These are phyloP conservation scores for Yarrowia hollandica DNA, from an alignment of 805 yeast species.

Conservation along the genomic window DNA sequence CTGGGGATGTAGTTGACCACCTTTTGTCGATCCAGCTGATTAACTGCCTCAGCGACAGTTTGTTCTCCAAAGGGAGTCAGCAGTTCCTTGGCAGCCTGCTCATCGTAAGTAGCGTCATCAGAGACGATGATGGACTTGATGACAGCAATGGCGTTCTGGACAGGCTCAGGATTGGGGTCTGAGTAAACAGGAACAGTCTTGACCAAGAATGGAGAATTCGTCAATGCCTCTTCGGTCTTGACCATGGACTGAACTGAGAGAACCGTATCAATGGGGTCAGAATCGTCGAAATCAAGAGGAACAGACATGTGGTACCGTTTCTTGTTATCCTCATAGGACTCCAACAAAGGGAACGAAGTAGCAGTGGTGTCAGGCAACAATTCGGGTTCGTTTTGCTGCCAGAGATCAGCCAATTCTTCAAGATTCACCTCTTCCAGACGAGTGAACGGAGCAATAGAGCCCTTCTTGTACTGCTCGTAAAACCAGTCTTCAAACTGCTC, in stretches of 20 bases:
- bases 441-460: slow-evolving; percentile 44
- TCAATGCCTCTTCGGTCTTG: slow-evolving; percentile 44
- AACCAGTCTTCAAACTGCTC: slow-evolving; percentile 68
- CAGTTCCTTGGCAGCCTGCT: slow-evolving; percentile 49
- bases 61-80: slow-evolving; percentile 50
- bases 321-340: slow-evolving; percentile 47
- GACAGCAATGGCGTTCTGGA: slow-evolving; percentile 32
- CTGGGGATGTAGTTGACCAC: slow-evolving; percentile 44
- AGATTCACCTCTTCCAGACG: slow-evolving; percentile 51
- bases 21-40: slow-evolving; percentile 49
- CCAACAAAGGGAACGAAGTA: slow-evolving; percentile 31
- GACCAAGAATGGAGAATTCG: slow-evolving; percentile 63
- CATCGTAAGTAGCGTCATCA: slow-evolving; percentile 49
- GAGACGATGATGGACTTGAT: slow-evolving; percentile 58
- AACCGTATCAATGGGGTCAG: not conserved
- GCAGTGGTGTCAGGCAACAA: slow-evolving; percentile 35
- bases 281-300: slow-evolving; percentile 6
- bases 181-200: slow-evolving; percentile 41
- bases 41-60: slow-evolving; percentile 51
- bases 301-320: slow-evolving; percentile 41
- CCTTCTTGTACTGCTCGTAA: slow-evolving; percentile 57
- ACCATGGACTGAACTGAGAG: slow-evolving; percentile 9
- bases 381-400: slow-evolving; percentile 58
- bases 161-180: not conserved
- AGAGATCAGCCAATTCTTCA: slow-evolving; percentile 54